Percentiles rank a stretch among this genome's conserved stretches.
Conservation (phyloP, 2,329 filamentous ascomycete genomes). For the Fusarium sp. region DNA sequence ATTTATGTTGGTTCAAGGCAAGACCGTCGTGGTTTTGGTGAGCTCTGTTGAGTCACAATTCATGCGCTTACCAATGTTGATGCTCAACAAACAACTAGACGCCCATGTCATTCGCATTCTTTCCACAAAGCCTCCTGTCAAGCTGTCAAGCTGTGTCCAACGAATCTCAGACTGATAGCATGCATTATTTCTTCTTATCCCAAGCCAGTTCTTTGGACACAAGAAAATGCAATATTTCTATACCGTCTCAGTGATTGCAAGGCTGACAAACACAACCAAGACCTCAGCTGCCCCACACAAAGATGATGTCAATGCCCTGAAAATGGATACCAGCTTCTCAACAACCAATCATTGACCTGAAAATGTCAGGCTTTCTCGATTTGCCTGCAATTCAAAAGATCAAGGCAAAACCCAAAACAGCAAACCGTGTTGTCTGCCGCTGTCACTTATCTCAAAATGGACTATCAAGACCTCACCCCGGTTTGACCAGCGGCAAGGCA, state of each 20-base stretch:
- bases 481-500: background rate
- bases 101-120: too few relatives aligned
- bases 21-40: fast-evolving
- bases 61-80: fast-evolving
- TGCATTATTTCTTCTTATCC: background rate
- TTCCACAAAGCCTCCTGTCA: fast-evolving
- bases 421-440: background rate
- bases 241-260: too few relatives aligned
- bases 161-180: too few relatives aligned
- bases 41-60: too few relatives aligned
- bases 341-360: background rate
- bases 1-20: too few relatives aligned
- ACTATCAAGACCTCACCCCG: background rate
- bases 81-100: fast-evolving
- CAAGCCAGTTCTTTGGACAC: too few relatives aligned
- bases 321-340: background rate
- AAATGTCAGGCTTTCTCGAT: fast-evolving
- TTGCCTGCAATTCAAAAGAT: background rate
- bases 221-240: too few relatives aligned
- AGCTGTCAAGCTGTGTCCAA: fast-evolving
- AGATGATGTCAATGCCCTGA: background rate
- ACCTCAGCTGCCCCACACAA: background rate
- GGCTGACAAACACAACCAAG: background rate
- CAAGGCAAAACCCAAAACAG: background rate
- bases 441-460: background rate